phyloP scores from a whole-genome alignment of 208 protist species.

The Spongospora subterranea region DNA sequence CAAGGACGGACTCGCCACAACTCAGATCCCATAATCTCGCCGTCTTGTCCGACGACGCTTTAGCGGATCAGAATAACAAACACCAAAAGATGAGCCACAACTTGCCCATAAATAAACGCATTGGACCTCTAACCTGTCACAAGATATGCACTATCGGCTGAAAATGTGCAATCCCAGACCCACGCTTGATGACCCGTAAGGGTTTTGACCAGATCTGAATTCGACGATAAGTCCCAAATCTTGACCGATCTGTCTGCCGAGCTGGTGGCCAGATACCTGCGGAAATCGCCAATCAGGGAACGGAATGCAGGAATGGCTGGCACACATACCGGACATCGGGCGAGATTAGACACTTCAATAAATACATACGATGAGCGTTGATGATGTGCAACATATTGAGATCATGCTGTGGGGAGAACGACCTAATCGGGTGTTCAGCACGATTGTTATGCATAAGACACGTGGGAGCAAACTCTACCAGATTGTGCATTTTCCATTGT shows the following conservation, averaged over 20 bases:
- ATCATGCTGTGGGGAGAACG: not conserved
- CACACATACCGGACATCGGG: conserved; percentile 75
- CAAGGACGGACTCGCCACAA: conserved; percentile 75
- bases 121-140: conserved; percentile 72
- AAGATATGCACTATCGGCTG: conserved; percentile 82
- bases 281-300: no score
- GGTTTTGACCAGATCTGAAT: conserved; percentile 62
- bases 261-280: conserved; percentile 78
- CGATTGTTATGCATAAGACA: not conserved
- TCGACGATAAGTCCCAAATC: conserved; percentile 77
- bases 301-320: conserved; percentile 6
- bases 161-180: conserved; percentile 88
- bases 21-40: conserved; percentile 82
- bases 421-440: conserved; percentile 69
- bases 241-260: conserved; percentile 82
- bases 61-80: not conserved
- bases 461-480: not conserved
- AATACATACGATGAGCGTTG: conserved; percentile 78
- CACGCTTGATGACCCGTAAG: conserved; percentile 78
- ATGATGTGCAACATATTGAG: not conserved
- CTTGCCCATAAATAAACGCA: not conserved
- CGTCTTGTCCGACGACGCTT: conserved; percentile 79
- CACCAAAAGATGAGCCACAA: not conserved
- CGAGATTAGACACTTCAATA: conserved; percentile 77
- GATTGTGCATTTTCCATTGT: conserved; percentile 2